These are phyloP conservation scores for Kodamaea kakaduensis DNA, from an alignment of 805 yeast genomes.

Conservation along the genomic window DNA sequence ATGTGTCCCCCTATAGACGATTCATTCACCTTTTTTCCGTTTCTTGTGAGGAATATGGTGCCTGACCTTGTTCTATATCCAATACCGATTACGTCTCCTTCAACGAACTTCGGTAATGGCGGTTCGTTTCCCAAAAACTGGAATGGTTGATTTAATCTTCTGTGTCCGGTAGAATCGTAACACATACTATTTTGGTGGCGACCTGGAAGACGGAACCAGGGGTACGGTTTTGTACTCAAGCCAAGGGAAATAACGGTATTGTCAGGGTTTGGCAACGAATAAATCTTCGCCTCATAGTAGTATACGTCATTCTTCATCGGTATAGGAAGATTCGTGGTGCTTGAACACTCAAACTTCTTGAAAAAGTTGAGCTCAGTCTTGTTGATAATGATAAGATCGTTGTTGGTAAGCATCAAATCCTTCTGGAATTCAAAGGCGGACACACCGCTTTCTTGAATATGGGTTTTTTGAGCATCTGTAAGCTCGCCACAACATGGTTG, in stretches of 20 bases:
- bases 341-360: constrained; percentile 58
- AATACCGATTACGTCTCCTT: constrained; percentile 91
- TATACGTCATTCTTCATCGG: constrained; percentile 81
- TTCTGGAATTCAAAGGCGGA: constrained; percentile 84
- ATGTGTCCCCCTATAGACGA: constrained; percentile 77
- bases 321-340: constrained; percentile 79
- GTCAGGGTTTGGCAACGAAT: constrained; percentile 58
- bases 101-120: constrained; percentile 55
- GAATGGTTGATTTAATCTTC: constrained; percentile 80
- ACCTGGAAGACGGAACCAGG: constrained; percentile 91
- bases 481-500: constrained; percentile 41
- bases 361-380: constrained; percentile 58
- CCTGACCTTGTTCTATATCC: constrained; percentile 84
- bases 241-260: constrained; percentile 68
- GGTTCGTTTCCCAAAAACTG: constrained; percentile 24
- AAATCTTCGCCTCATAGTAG: constrained; percentile 84
- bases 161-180: constrained; percentile 82
- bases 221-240: constrained; percentile 82
- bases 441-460: constrained; percentile 83
- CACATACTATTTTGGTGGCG: constrained; percentile 78
- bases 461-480: constrained; percentile 54
- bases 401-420: constrained; percentile 50
- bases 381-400: constrained; percentile 58
- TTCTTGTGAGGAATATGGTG: constrained; percentile 87
- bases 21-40: constrained; percentile 85